Conservation (phyloP, 1,284 basidiomycete genomes). For the Cutaneotrichosporon sp. region DNA sequence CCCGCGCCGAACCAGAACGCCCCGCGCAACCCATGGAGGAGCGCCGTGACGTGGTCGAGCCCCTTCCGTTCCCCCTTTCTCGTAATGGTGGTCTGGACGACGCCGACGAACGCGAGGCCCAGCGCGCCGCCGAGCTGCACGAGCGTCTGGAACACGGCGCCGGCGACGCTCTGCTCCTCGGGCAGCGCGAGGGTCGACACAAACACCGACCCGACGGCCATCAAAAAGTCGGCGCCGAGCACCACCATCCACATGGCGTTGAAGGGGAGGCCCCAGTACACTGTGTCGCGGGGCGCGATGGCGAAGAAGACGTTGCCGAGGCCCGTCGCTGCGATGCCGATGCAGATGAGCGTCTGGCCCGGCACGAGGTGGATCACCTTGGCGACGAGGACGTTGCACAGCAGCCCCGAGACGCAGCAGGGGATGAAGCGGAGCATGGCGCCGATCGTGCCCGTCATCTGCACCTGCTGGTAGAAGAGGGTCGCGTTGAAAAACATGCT, state of each 20-base stretch:
- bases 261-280: constrained; percentile 81
- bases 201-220: constrained; percentile 71
- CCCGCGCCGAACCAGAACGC: constrained; percentile 49
- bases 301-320: constrained; percentile 71
- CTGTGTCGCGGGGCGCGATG: constrained; percentile 61
- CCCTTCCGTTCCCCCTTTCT: constrained; percentile 27
- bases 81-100: constrained; percentile 59
- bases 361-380: constrained; percentile 37
- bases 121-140: constrained; percentile 69
- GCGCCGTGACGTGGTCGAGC: constrained; percentile 17
- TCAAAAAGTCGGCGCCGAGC: constrained; percentile 77
- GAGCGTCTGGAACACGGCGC: constrained; percentile 59
- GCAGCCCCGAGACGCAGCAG: constrained; percentile 67
- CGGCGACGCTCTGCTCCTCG: constrained; percentile 76
- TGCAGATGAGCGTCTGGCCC: constrained; percentile 58
- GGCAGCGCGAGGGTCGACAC: constrained; percentile 69
- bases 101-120: constrained; percentile 72
- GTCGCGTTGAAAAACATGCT: constrained; percentile 44
- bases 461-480: constrained; percentile 45
- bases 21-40: constrained; percentile 40
- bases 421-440: constrained; percentile 78
- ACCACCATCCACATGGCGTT: constrained; percentile 71
- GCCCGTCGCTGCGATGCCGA: constrained; percentile 61
- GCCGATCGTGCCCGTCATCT: constrained; percentile 54
- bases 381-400: constrained; percentile 62